Base-by-base conservation (phyloP, 768 basidiomycete species). In the Psilocybe subaeruginosa region DNA sequence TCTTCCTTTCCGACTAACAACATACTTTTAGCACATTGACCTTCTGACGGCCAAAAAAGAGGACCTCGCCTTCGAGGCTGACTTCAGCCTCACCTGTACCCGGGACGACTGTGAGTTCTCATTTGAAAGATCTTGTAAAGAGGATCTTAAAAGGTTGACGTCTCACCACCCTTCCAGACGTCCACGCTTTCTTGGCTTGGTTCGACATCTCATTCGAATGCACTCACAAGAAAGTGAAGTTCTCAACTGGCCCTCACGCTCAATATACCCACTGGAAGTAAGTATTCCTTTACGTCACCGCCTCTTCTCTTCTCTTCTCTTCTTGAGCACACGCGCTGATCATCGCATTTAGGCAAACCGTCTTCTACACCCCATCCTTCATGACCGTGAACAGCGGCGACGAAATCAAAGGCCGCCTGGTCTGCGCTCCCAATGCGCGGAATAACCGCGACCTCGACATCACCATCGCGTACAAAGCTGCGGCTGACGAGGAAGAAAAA, bases 161-260 rank as follows among this genome's bases (percentile, higher is more conserved):
- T 37, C 2, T 29, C 58, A 49, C 63, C 49, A 35, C 41, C 45
- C 39, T 59, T 41, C 11, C 68, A 99, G 96, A 96, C 72, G 82
- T 95, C 29, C 97, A 99, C 72, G 97, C 97, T 23, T 97, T 98
- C 88, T 87, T 99, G 53, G 95, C 95, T 35, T 99, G 97, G 97
- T 99, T 99, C 77, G 97, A 99, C 74, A 91, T 97, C 71, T 83
- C 88, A 45, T 99, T 99, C 79, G 90, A 92, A 59, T 95, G 91
- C 74, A 95, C 94, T 58, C 97, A 99, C 82, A 97, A 95, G 77
- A 93, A 92, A 72, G 89, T 96, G 64, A 87, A 88, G 69, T 99
- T 99, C 77, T 97, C 95, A 49, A 99, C 97, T 11, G 97, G 97
- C 11, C 97, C 97, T 12, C 97, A 99, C 69, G 93, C 96, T 58